Conservation (phyloP, 352 stramenopile genomes). For the Phytophthora hibernalis region DNA sequence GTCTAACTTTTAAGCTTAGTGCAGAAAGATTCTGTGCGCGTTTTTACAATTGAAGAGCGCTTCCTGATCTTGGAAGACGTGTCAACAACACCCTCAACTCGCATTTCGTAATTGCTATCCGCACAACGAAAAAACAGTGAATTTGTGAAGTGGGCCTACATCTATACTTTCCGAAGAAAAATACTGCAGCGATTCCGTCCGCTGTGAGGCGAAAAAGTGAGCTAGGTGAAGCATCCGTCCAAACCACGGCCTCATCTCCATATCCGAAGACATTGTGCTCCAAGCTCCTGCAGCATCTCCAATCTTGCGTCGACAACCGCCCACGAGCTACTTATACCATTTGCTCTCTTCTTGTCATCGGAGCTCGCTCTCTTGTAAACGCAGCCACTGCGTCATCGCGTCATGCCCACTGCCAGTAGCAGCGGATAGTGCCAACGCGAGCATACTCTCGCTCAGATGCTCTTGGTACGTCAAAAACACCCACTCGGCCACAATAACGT, state of each 20-base stretch:
- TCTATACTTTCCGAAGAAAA: too few relatives aligned
- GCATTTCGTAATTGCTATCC: too few relatives aligned
- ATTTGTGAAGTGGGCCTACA: too few relatives aligned
- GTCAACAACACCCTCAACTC: too few relatives aligned
- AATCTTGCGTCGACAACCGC: conserved; percentile 19
- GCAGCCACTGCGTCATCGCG: conserved; percentile 11
- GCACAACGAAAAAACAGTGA: too few relatives aligned
- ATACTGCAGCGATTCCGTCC: too few relatives aligned
- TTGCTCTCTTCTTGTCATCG: conserved; percentile 10
- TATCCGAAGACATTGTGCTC: conserved; percentile 7
- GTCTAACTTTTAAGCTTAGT: too few relatives aligned
- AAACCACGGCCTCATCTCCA: not conserved
- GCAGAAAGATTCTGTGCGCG: too few relatives aligned
- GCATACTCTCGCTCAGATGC: conserved; percentile 8
- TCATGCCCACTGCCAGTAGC: conserved; percentile 14
- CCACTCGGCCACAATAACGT: conserved; percentile 18
- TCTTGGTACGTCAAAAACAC: conserved; percentile 11
- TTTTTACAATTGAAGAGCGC: too few relatives aligned
- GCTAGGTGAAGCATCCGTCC: too few relatives aligned
- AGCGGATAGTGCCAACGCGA: conserved; percentile 9
- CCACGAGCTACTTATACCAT: not conserved
- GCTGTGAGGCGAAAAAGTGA: too few relatives aligned
- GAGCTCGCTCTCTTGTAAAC: not conserved
- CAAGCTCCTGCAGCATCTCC: conserved; percentile 21
- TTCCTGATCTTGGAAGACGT: too few relatives aligned